Percentiles rank a stretch among this genome's conserved stretches.
Evolutionary conservation across 1,284 basidiomycete genomes (phyloP).

Genomic region (Pseudozyma sp.): DNA sequence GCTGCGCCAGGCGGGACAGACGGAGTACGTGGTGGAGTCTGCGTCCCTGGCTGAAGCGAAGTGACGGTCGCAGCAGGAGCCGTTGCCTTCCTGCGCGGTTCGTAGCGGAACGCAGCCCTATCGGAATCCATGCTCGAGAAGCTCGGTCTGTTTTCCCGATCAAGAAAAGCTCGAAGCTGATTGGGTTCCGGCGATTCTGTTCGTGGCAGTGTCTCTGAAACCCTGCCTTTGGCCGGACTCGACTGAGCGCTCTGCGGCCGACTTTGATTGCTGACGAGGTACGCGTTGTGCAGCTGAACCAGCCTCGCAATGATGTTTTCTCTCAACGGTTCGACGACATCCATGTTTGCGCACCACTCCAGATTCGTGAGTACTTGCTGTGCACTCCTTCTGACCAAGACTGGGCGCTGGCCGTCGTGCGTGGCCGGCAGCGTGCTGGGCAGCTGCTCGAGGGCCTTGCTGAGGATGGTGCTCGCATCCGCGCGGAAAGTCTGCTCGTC

Average conservation of each 20-base stretch:
- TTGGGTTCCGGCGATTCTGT: slow-evolving; percentile 37
- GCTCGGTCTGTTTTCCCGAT: slow-evolving; percentile 27
- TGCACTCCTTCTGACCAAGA: slow-evolving; percentile 37
- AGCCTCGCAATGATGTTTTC: slow-evolving; percentile 38
- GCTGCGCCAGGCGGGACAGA: slow-evolving; percentile 30
- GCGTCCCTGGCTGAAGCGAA: slow-evolving; percentile 22
- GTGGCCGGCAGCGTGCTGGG: slow-evolving; percentile 30
- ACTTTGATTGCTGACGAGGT: slow-evolving; percentile 4
- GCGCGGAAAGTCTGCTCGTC: slow-evolving; percentile 55
- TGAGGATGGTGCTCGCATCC: slow-evolving; percentile 53
- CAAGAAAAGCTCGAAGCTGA: slow-evolving; percentile 22
- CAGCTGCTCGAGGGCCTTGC: slow-evolving; percentile 49
- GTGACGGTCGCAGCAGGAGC: slow-evolving; percentile 5
- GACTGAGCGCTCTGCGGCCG: slow-evolving; percentile 21
- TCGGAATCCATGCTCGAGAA: slow-evolving; percentile 36
- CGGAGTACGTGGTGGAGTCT: slow-evolving; percentile 39
- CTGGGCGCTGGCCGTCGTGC: slow-evolving; percentile 31
- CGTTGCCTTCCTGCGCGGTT: slow-evolving; percentile 40
- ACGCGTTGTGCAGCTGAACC: slow-evolving; percentile 36
- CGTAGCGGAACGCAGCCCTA: slow-evolving; percentile 19
- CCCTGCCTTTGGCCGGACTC: slow-evolving; percentile 16
- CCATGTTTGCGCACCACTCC: slow-evolving; percentile 53
- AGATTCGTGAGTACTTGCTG: slow-evolving; percentile 51
- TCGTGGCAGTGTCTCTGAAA: slow-evolving; percentile 12
- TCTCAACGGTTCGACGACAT: slow-evolving; percentile 42